Evolutionary conservation across 352 stramenopile species (phyloP).

Genomic region (Phytophthora sojae): DNA sequence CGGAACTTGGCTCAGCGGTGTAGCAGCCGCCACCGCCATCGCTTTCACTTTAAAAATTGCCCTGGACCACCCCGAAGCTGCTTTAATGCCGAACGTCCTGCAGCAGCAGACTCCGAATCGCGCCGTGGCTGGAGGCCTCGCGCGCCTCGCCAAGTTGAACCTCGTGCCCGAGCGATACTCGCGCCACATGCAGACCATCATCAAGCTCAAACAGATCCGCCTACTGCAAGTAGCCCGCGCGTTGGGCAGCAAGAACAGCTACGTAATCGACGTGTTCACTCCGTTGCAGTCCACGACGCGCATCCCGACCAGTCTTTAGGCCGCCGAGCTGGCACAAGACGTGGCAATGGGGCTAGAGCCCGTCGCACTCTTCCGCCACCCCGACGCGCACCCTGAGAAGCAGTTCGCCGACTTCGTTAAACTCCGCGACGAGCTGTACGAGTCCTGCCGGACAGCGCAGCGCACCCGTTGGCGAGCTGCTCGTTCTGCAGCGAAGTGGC

Average conservation of each 20-base stretch:
- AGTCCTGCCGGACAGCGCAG: slow-evolving; percentile 22
- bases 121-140: neutral
- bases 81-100: neutral
- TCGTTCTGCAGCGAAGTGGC: slow-evolving; percentile 45
- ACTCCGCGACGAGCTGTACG: slow-evolving; percentile 43
- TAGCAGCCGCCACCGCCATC: too few relatives aligned
- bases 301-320: slow-evolving; percentile 27
- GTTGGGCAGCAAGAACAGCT: slow-evolving; percentile 2
- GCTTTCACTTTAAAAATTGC: neutral
- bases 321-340: neutral
- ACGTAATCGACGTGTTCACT: slow-evolving; percentile 24
- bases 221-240: slow-evolving; percentile 5
- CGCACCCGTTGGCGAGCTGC: slow-evolving; percentile 20
- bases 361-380: slow-evolving; percentile 10
- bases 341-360: slow-evolving; percentile 2
- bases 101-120: neutral
- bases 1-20: too few relatives aligned
- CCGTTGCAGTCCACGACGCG: slow-evolving; percentile 21
- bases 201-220: slow-evolving; percentile 25
- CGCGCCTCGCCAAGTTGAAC: neutral
- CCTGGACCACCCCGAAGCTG: neutral
- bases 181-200: neutral
- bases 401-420: slow-evolving; percentile 40
- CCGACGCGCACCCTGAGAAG: slow-evolving; percentile 20
- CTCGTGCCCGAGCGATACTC: neutral